A percentile compares a stretch with the other conserved stretches of the same genome.
Evolutionary conservation across 495 filamentous ascomycete species (phyloP).

Genomic region (Talaromyces wortmannii): DNA sequence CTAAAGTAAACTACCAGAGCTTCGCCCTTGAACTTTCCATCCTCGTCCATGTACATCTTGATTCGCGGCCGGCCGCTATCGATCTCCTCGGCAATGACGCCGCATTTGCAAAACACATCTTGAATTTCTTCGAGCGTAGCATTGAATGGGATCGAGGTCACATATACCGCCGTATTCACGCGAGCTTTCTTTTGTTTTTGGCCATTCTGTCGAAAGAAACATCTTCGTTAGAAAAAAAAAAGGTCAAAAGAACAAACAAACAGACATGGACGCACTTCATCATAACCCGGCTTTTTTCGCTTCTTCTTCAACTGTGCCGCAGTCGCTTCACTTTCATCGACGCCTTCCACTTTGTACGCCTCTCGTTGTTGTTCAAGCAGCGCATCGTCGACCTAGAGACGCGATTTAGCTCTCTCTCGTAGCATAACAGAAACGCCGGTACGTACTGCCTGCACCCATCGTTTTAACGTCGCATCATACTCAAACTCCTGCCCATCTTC

Average conservation of each 20-base stretch:
- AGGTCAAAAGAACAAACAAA: too few relatives aligned
- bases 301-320: constrained; percentile 65
- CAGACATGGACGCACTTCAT: constrained; percentile 17
- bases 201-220: constrained; percentile 15
- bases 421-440: constrained; percentile 8
- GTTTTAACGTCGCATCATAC: constrained; percentile 61
- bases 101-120: constrained; percentile 77
- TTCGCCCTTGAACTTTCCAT: constrained; percentile 86
- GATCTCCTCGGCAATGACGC: constrained; percentile 90
- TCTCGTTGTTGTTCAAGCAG: constrained; percentile 71
- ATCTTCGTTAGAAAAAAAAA: constrained; percentile 6
- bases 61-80: constrained; percentile 79
- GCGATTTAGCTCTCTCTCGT: not conserved
- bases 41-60: constrained; percentile 83
- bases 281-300: constrained; percentile 52
- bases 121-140: constrained; percentile 71
- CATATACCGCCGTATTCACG: constrained; percentile 85
- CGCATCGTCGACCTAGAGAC: constrained; percentile 64
- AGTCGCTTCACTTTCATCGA: constrained; percentile 54
- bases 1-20: constrained; percentile 91
- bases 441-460: constrained; percentile 73
- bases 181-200: constrained; percentile 57
- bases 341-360: constrained; percentile 63
- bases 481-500: constrained; percentile 83
- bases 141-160: constrained; percentile 78